phyloP scores from a whole-genome alignment of 352 stramenopile genomes.

The Blastocystis sp. region DNA sequence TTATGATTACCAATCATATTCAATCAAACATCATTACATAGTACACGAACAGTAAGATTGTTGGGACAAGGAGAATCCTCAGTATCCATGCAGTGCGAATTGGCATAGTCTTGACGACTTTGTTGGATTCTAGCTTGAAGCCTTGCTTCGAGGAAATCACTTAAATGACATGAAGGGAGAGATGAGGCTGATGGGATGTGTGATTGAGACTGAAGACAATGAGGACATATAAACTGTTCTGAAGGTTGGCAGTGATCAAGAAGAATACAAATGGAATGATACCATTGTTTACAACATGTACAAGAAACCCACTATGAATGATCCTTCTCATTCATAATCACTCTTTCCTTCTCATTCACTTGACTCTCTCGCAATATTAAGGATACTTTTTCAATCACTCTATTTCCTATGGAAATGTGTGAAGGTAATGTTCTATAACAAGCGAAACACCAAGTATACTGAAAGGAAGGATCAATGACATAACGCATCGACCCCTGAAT shows the following conservation, averaged over 20 bases:
- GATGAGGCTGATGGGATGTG: not conserved
- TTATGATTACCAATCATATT: not conserved
- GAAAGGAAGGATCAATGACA: constrained; percentile 80
- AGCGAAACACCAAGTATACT: constrained; percentile 68
- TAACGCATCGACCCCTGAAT: constrained; percentile 73
- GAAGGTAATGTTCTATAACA: constrained; percentile 75
- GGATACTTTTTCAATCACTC: constrained; percentile 77
- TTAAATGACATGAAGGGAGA: constrained; percentile 66
- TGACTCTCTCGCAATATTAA: constrained; percentile 79
- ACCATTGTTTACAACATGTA: constrained; percentile 94
- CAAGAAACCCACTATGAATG: constrained; percentile 90
- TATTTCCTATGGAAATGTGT: constrained; percentile 71
- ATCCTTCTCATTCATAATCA: not conserved
- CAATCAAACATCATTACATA: constrained; percentile 66
- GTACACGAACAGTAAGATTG: constrained; percentile 68
- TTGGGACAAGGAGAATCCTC: constrained; percentile 57
- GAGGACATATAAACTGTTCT: not conserved
- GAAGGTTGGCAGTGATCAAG: constrained; percentile 73
- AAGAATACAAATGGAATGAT: constrained; percentile 98
- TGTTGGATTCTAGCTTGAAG: constrained; percentile 61
- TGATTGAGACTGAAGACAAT: not conserved
- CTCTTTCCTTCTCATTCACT: constrained; percentile 71
- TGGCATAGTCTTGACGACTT: constrained; percentile 18
- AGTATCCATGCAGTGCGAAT: not conserved
- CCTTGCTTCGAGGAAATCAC: constrained; percentile 68